Evolutionary conservation across 1,139 yeast genomes (phyloP).

Genomic region (Schwanniomyces etchellsii): DNA sequence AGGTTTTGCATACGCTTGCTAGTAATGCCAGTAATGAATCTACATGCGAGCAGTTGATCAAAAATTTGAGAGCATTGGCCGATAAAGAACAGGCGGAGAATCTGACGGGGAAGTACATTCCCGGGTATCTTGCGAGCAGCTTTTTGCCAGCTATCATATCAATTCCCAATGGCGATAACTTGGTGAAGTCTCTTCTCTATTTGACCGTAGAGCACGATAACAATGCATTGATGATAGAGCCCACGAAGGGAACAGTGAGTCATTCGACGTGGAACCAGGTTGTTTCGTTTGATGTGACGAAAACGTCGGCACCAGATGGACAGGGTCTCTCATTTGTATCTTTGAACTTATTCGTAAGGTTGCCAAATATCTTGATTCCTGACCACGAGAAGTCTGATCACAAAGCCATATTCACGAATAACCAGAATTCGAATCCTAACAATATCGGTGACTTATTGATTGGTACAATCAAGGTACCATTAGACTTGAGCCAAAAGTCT

Average conservation of each 20-base stretch:
- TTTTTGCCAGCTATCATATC: slow-evolving; percentile 64
- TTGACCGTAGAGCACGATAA: slow-evolving; percentile 75
- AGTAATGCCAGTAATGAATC: slow-evolving; percentile 37
- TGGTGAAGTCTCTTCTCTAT: slow-evolving; percentile 56
- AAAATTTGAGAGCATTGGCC: slow-evolving; percentile 22
- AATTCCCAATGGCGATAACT: slow-evolving; percentile 45
- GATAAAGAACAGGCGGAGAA: slow-evolving; percentile 8
- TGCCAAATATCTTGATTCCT: slow-evolving; percentile 63
- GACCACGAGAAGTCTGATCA: slow-evolving; percentile 27
- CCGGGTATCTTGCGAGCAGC: slow-evolving; percentile 33
- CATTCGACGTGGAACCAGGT: slow-evolving; percentile 72
- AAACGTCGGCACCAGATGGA: slow-evolving; percentile 27
- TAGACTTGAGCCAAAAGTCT: slow-evolving; percentile 34
- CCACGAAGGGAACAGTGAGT: slow-evolving; percentile 60
- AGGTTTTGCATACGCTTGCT: slow-evolving; percentile 47
- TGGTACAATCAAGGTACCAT: slow-evolving; percentile 40
- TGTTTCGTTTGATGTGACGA: slow-evolving; percentile 86
- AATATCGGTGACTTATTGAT: slow-evolving; percentile 37
- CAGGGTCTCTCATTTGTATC: slow-evolving; percentile 46
- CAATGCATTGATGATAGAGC: slow-evolving; percentile 78
- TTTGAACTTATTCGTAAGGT: slow-evolving; percentile 69
- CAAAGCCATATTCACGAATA: slow-evolving; percentile 26
- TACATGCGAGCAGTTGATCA: slow-evolving; percentile 32
- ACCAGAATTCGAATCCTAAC: slow-evolving; percentile 7
- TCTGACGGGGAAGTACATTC: slow-evolving; percentile 18